Evolutionary conservation across 1,139 yeast species (phyloP).

Genomic region (Pichia sp.): DNA sequence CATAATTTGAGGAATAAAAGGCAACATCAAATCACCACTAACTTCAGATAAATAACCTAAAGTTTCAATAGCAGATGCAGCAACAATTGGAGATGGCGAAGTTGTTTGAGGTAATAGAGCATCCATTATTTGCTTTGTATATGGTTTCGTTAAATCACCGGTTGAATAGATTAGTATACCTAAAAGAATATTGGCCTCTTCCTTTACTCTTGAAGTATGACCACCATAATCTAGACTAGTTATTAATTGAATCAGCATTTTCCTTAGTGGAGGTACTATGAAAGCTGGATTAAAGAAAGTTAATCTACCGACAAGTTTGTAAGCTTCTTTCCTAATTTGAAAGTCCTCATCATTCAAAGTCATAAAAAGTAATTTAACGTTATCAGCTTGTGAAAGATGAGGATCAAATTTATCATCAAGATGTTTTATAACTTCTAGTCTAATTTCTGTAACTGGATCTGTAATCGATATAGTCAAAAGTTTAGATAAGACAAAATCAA

Average conservation of each 20-base stretch:
- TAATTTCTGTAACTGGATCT: slow-evolving; percentile 77
- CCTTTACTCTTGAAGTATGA: slow-evolving; percentile 65
- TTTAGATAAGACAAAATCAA: slow-evolving; percentile 76
- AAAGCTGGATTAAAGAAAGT: slow-evolving; percentile 90
- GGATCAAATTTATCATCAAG: slow-evolving; percentile 78
- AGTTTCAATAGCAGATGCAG: slow-evolving; percentile 81
- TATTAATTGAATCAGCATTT: slow-evolving; percentile 73
- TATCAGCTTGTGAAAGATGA: slow-evolving; percentile 89
- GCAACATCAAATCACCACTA: slow-evolving; percentile 77
- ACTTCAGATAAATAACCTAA: slow-evolving; percentile 85
- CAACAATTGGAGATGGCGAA: slow-evolving; percentile 65
- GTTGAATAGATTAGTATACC: slow-evolving; percentile 72
- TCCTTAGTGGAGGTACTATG: slow-evolving; percentile 86
- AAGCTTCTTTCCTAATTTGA: slow-evolving; percentile 72
- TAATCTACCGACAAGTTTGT: slow-evolving; percentile 73
- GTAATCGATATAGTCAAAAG: slow-evolving; percentile 81
- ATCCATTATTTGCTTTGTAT: slow-evolving; percentile 81
- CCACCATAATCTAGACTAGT: slow-evolving; percentile 80
- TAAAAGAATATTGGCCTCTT: slow-evolving; percentile 75
- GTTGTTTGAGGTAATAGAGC: slow-evolving; percentile 72
- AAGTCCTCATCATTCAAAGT: slow-evolving; percentile 90
- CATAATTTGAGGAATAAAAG: slow-evolving; percentile 71
- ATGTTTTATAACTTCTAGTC: slow-evolving; percentile 70
- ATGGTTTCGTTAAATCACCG: slow-evolving; percentile 75
- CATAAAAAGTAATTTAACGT: slow-evolving; percentile 75